phyloP scores from a whole-genome alignment of 1,139 yeast genomes.

The Protomyces macrosporus region DNA sequence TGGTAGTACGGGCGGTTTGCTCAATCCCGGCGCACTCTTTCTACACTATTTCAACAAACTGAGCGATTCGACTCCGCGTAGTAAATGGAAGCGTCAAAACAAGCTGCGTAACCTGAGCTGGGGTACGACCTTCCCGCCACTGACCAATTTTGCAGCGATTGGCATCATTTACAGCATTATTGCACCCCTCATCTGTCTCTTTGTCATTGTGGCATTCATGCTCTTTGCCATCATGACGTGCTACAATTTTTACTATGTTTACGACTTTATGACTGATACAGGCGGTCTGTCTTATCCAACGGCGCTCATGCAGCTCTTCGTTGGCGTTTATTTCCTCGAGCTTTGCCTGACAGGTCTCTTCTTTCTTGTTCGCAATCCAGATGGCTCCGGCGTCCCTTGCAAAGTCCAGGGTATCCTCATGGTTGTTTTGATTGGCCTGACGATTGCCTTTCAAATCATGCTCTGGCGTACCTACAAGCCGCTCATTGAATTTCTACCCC shows the following conservation, averaged over 20 bases:
- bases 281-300: constrained; percentile 84
- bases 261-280: constrained; percentile 59
- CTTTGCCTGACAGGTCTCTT: constrained; percentile 78
- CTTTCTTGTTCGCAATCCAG: constrained; percentile 53
- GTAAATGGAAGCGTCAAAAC: constrained; percentile 71
- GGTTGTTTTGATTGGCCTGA: constrained; percentile 58
- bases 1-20: constrained; percentile 69
- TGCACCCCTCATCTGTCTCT: constrained; percentile 65
- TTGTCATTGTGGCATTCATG: constrained; percentile 63
- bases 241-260: constrained; percentile 73
- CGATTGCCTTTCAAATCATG: constrained; percentile 60
- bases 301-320: constrained; percentile 80
- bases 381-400: constrained; percentile 31
- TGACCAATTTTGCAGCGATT: constrained; percentile 76
- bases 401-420: constrained; percentile 45
- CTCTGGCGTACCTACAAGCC: constrained; percentile 59
- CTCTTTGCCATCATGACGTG: constrained; percentile 71
- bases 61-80: constrained; percentile 77
- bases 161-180: constrained; percentile 73
- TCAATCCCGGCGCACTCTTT: constrained; percentile 70
- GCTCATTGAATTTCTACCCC: constrained; percentile 64
- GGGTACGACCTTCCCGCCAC: constrained; percentile 87
- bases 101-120: constrained; percentile 61
- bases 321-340: constrained; percentile 83
- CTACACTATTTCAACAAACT: constrained; percentile 65